Evolutionary conservation across 768 basidiomycete species (phyloP).

Genomic region (Rhodotorula graminis): DNA sequence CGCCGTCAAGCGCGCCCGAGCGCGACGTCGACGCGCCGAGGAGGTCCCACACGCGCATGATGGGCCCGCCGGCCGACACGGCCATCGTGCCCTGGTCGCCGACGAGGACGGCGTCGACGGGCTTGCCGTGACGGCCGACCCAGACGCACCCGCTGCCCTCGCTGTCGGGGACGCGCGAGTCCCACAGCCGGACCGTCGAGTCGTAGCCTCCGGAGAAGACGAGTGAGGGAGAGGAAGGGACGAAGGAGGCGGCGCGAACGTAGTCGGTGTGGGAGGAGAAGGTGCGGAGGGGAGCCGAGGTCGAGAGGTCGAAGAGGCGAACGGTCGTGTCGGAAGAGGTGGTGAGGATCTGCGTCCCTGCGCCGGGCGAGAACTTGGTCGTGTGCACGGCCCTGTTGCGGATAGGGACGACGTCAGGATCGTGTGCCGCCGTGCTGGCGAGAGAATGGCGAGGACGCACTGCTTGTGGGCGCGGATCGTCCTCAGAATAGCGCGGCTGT

Average conservation of each 20-base stretch:
- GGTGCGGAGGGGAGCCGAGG: slow-evolving; percentile 74
- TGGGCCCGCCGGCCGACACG: slow-evolving; percentile 82
- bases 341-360: slow-evolving; percentile 78
- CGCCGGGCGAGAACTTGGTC: slow-evolving; percentile 73
- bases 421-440: too few relatives aligned
- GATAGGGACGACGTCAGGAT: neutral
- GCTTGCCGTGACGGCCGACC: slow-evolving; percentile 60
- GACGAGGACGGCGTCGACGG: slow-evolving; percentile 88
- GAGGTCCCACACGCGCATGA: slow-evolving; percentile 90
- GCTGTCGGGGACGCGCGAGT: slow-evolving; percentile 54
- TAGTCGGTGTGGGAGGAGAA: slow-evolving; percentile 89
- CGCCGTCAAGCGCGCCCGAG: neutral
- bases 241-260: slow-evolving; percentile 85
- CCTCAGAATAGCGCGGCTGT: slow-evolving; percentile 85
- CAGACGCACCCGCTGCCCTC: slow-evolving; percentile 78
- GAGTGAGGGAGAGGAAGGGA: slow-evolving; percentile 72
- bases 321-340: slow-evolving; percentile 95
- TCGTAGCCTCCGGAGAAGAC: slow-evolving; percentile 94
- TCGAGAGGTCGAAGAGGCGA: slow-evolving; percentile 78
- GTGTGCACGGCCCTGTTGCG: slow-evolving; percentile 82
- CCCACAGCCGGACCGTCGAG: slow-evolving; percentile 79
- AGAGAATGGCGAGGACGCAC: slow-evolving; percentile 42
- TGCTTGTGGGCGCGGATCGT: slow-evolving; percentile 91
- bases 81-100: slow-evolving; percentile 79
- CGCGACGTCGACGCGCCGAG: slow-evolving; percentile 61